Conservation (phyloP, 257 asterid species). For the Capsicum chinense region DNA sequence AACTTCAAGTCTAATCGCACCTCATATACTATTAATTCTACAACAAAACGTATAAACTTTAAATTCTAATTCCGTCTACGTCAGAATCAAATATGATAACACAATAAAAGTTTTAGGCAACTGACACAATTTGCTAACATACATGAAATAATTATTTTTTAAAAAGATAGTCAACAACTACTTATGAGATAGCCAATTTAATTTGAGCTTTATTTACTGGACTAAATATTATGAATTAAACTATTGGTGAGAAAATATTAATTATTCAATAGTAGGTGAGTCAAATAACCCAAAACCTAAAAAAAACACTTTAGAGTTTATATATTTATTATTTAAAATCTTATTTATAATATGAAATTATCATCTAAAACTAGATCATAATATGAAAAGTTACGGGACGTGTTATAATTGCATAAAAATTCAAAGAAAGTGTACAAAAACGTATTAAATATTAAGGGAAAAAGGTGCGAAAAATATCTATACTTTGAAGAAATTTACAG, state of each 20-base stretch:
- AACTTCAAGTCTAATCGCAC: no score
- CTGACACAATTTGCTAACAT: neutral
- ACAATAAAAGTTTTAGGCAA: neutral
- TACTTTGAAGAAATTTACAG: no score
- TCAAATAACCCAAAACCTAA: neutral
- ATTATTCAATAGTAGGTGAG: neutral
- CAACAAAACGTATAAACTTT: no score
- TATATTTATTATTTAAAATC: neutral
- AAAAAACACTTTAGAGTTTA: neutral
- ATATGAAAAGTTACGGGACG: neutral
- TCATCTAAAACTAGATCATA: neutral
- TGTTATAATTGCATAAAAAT: neutral
- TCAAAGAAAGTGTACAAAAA: neutral
- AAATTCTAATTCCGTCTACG: no score
- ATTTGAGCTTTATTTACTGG: neutral
- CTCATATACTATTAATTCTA: no score
- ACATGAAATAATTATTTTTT: neutral
- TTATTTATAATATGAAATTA: neutral
- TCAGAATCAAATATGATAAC: no score
- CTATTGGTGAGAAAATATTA: neutral
- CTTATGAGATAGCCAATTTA: neutral
- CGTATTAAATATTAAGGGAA: neutral
- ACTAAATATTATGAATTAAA: neutral
- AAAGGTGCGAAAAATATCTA: no score
- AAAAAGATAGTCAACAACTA: neutral